A percentile compares a stretch with the other conserved stretches of the same genome.
These are phyloP conservation scores for Malassezia vespertilionis DNA, from an alignment of 1,284 basidiomycete species.

Conservation along the genomic window DNA sequence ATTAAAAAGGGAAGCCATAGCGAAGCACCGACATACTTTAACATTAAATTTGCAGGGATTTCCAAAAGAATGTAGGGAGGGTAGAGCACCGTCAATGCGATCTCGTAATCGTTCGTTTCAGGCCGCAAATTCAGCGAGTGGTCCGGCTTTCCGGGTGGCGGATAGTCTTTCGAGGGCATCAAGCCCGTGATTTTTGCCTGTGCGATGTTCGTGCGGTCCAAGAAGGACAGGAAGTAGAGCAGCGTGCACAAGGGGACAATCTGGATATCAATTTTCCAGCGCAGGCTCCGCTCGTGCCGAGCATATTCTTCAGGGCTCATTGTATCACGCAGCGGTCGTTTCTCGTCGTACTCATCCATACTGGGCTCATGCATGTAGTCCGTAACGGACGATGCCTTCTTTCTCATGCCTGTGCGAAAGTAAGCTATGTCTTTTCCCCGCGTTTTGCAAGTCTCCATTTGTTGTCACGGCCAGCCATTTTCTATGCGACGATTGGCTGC, in stretches of 20 bases:
- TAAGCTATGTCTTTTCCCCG: no score
- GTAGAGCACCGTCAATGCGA: slow-evolving; percentile 32
- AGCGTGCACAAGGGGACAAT: slow-evolving; percentile 29
- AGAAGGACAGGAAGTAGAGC: slow-evolving; percentile 27
- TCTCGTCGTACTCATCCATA: neutral
- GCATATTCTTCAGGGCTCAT: slow-evolving; percentile 14
- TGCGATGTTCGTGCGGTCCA: slow-evolving; percentile 33
- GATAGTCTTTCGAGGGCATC: slow-evolving; percentile 18
- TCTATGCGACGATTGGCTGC: no score
- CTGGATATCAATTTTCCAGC: slow-evolving; percentile 34
- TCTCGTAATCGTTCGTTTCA: slow-evolving; percentile 8
- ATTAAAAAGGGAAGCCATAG: slow-evolving; percentile 35
- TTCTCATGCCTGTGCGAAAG: no score
- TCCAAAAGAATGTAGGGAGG: slow-evolving; percentile 43
- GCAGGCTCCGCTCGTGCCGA: slow-evolving; percentile 17
- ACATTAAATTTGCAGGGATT: slow-evolving; percentile 32
- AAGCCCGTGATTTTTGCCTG: slow-evolving; percentile 31
- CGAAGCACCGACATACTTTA: slow-evolving; percentile 31
- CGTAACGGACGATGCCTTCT: no score
- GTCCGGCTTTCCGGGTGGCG: no score
- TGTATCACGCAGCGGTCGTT: neutral
- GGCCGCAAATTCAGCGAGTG: no score
- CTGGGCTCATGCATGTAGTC: no score
- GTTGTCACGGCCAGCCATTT: no score
- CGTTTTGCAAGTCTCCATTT: no score